Percentiles rank a stretch among this genome's conserved stretches.
Conservation (phyloP, 1,284 basidiomycete genomes). For the Wallemia mellicola region DNA sequence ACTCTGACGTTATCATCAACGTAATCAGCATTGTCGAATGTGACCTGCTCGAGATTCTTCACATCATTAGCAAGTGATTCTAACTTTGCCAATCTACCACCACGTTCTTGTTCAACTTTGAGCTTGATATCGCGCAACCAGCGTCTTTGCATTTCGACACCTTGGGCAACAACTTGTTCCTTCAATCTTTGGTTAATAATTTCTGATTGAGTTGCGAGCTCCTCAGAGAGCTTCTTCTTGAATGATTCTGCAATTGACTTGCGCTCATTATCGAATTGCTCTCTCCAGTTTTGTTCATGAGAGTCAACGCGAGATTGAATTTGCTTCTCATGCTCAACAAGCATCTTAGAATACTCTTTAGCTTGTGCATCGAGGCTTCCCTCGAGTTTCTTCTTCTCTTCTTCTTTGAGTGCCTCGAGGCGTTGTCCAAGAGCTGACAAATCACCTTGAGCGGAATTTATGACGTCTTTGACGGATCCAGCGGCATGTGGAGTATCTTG, state of each 20-base stretch:
- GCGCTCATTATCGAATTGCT: slow-evolving; percentile 52
- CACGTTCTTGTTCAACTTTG: slow-evolving; percentile 84
- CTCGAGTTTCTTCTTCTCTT: slow-evolving; percentile 48
- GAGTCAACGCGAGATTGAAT: slow-evolving; percentile 51
- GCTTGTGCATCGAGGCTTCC: slow-evolving; percentile 51
- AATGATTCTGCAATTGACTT: slow-evolving; percentile 43
- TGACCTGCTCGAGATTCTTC: slow-evolving; percentile 66
- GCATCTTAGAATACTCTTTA: slow-evolving; percentile 48
- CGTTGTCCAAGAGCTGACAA: slow-evolving; percentile 45
- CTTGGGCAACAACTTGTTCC: slow-evolving; percentile 83
- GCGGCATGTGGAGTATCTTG: slow-evolving; percentile 37
- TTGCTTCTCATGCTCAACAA: slow-evolving; percentile 55
- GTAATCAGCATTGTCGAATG: slow-evolving; percentile 62
- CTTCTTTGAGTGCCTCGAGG: slow-evolving; percentile 49
- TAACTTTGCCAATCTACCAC: slow-evolving; percentile 75
- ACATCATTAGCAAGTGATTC: slow-evolving; percentile 71
- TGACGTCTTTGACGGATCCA: slow-evolving; percentile 32
- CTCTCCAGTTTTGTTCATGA: slow-evolving; percentile 63
- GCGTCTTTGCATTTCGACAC: slow-evolving; percentile 80
- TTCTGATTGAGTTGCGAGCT: slow-evolving; percentile 64
- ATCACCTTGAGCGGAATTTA: slow-evolving; percentile 38
- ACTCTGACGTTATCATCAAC: slow-evolving; percentile 69
- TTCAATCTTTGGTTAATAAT: slow-evolving; percentile 83
- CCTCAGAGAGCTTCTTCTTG: slow-evolving; percentile 54
- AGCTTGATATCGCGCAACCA: slow-evolving; percentile 93